These are phyloP conservation scores for Diplocarpon mali DNA, from an alignment of 2,329 filamentous ascomycete species.

Conservation along the genomic window DNA sequence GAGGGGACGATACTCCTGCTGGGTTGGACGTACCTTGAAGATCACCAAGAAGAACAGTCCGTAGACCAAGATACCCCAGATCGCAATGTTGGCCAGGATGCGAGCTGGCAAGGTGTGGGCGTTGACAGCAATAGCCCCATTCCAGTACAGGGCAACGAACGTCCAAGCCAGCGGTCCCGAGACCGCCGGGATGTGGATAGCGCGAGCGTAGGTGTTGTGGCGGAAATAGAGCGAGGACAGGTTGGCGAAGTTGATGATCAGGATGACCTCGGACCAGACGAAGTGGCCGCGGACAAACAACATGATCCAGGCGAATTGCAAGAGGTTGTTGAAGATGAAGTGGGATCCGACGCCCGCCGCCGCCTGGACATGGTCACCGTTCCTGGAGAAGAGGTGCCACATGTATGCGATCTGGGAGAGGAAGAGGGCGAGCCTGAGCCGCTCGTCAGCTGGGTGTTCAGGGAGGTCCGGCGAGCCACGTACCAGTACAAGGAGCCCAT, in stretches of 20 bases:
- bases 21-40: constrained; percentile 48
- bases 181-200: constrained; percentile 67
- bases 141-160: constrained; percentile 80
- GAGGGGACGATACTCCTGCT: background rate
- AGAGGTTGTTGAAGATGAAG: constrained; percentile 77
- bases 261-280: constrained; percentile 62
- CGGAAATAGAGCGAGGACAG: constrained; percentile 70
- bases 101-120: constrained; percentile 56
- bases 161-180: constrained; percentile 77
- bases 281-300: constrained; percentile 72
- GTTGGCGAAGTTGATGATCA: constrained; percentile 76
- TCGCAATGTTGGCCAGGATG: constrained; percentile 75
- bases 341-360: constrained; percentile 72
- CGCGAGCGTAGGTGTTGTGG: constrained; percentile 57
- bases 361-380: constrained; percentile 49
- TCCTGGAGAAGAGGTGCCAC: constrained; percentile 61
- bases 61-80: constrained; percentile 72
- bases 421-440: constrained; percentile 56
- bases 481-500: constrained; percentile 68
- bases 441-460: background rate
- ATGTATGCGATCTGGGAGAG: constrained; percentile 67
- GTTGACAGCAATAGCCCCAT: constrained; percentile 73
- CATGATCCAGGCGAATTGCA: constrained; percentile 73
- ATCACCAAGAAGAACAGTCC: constrained; percentile 64
- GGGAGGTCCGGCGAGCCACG: constrained; percentile 9